Percentiles rank a stretch among this genome's conserved stretches.
phyloP scores from a whole-genome alignment of 2,329 filamentous ascomycete genomes.

The Pseudonectria foliicola region DNA sequence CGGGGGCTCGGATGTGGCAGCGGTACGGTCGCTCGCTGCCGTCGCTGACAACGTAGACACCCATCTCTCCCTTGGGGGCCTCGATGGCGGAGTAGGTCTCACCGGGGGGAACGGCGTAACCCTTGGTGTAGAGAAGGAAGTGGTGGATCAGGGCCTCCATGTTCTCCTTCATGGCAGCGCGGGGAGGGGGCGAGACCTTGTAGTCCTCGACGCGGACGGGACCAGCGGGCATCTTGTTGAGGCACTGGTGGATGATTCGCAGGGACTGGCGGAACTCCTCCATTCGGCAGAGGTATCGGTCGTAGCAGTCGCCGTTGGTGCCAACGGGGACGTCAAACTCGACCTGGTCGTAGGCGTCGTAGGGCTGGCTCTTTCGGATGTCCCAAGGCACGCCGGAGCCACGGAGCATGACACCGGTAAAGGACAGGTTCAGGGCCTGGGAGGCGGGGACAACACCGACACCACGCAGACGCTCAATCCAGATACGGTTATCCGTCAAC shows the following conservation, averaged over 20 bases:
- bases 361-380: conserved; percentile 91
- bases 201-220: conserved; percentile 96
- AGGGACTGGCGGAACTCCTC: conserved; percentile 98
- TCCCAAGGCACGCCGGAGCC: conserved; percentile 96
- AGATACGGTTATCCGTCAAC: conserved; percentile 98
- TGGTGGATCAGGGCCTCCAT: conserved; percentile 99
- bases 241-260: conserved; percentile 95
- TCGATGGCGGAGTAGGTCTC: conserved; percentile 98
- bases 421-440: conserved; percentile 95
- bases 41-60: conserved; percentile 91
- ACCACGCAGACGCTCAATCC: conserved; percentile 87
- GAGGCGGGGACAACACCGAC: conserved; percentile 85
- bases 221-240: conserved; percentile 97
- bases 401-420: conserved; percentile 95
- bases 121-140: conserved; percentile 98
- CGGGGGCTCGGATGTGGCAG: conserved; percentile 94
- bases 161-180: conserved; percentile 99
- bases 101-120: conserved; percentile 91
- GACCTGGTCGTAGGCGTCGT: conserved; percentile 95
- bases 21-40: conserved; percentile 94
- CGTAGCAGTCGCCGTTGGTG: conserved; percentile 96
- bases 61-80: conserved; percentile 99
- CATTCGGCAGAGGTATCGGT: conserved; percentile 98
- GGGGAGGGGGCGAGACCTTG: conserved; percentile 94
- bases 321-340: conserved; percentile 98